Conservation (phyloP, 495 filamentous ascomycete genomes). For the Tuber aestivum region DNA sequence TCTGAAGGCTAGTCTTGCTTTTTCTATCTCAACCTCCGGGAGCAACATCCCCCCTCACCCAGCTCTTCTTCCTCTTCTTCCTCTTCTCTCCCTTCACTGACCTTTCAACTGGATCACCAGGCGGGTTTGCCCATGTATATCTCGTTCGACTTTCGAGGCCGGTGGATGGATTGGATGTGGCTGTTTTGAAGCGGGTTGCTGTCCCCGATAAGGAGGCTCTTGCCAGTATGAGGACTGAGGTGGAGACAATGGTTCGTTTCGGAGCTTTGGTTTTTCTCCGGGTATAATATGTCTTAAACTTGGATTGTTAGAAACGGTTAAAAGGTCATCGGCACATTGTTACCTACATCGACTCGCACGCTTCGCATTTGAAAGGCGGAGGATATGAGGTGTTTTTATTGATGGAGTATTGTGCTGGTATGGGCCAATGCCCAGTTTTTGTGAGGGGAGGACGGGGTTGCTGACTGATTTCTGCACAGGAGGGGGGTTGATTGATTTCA, state of each 20-base stretch:
- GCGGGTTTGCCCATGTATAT: conserved; percentile 97
- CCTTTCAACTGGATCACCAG: conserved; percentile 24
- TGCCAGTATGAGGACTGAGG: conserved; percentile 94
- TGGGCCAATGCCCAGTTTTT: conserved; percentile 11
- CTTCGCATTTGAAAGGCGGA: conserved; percentile 81
- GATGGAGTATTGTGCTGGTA: conserved; percentile 80
- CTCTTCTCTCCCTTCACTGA: neutral
- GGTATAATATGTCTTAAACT: conserved; percentile 28
- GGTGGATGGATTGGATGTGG: conserved; percentile 73
- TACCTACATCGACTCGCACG: conserved; percentile 96
- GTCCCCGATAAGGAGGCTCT: conserved; percentile 91
- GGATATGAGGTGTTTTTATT: conserved; percentile 97
- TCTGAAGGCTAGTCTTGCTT: conserved; percentile 61
- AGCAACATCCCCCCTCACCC: conserved; percentile 1
- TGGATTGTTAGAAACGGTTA: conserved; percentile 62
- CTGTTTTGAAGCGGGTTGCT: conserved; percentile 93
- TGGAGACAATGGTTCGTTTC: conserved; percentile 75
- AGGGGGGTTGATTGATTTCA: conserved; percentile 96
- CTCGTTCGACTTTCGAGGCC: conserved; percentile 76
- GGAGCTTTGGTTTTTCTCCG: conserved; percentile 15
- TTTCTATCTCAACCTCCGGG: conserved; percentile 6
- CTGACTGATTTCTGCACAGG: conserved; percentile 50
- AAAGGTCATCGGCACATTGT: conserved; percentile 95
- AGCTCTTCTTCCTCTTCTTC: neutral
- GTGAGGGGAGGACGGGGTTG: neutral